Base-by-base conservation (phyloP, 192 early-diverging fungal species). In the Lunasporangiospora selenospora region DNA sequence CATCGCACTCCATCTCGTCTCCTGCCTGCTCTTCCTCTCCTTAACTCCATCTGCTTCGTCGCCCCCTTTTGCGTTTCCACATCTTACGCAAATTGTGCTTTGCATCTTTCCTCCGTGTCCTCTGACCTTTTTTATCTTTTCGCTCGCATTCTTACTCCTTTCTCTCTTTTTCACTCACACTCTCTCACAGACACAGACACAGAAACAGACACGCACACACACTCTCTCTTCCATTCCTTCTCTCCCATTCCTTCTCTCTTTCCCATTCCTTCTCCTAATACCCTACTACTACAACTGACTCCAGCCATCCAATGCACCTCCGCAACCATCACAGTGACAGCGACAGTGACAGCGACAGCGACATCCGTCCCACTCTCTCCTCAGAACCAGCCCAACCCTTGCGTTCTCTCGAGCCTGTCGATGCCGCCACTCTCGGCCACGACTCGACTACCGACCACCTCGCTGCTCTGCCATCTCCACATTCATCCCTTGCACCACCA, bases 121-220 rank as follows among this genome's bases (percentile, higher is more conserved):
- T 39, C 31, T 38, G 32, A 23, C 37, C 32, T 57, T 23, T 43
- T 44, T 38, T 46, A 23, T 47, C 32, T 57, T 23, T 43, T 44
- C 9, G 30, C 54, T 7, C 54, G 10, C n/a, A 16, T 44, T 42
- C 36, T 44, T 26, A 44, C 36, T 11, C 16, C 27, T 19, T 44
- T 24, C 32, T 31, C 33, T 27, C 42, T 57, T 42, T 29, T 7
- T 44, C 33, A 29, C n/a, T n/a, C n/a, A n/a, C n/a, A n/a, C n/a
- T n/a, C n/a, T n/a, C n/a, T n/a, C n/a, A n/a, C n/a, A n/a, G n/a
- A n/a, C n/a, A n/a, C n/a, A n/a, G n/a, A n/a, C n/a, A n/a, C n/a
- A n/a, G n/a, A n/a, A n/a, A n/a, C n/a, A n/a, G n/a, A n/a, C n/a
- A n/a, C n/a, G n/a, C n/a, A n/a, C n/a, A n/a, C n/a, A n/a, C n/a